Evolutionary conservation across 2,329 filamentous ascomycete genomes (phyloP).

Genomic region (Lasiodiplodia gonubiensis): DNA sequence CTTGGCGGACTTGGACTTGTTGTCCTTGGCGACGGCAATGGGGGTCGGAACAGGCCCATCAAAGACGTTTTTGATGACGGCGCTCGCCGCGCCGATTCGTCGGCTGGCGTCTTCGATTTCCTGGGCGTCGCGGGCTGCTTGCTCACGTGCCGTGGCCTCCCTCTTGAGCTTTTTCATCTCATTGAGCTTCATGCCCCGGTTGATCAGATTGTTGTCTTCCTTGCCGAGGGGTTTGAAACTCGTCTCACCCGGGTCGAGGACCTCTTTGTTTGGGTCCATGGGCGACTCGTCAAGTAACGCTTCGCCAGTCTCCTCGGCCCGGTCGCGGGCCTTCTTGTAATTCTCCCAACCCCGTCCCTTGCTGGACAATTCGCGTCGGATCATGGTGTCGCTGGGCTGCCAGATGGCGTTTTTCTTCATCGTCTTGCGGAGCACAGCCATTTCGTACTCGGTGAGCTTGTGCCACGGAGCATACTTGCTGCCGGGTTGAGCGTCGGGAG

Average conservation of each 20-base stretch:
- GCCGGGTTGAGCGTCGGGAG: slow-evolving; percentile 63
- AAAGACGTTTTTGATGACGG: slow-evolving; percentile 28
- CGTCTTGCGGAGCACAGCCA: slow-evolving; percentile 75
- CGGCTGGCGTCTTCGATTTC: slow-evolving; percentile 45
- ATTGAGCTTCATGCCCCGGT: slow-evolving; percentile 78
- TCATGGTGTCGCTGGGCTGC: slow-evolving; percentile 86
- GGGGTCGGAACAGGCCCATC: slow-evolving; percentile 22
- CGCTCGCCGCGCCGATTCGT: slow-evolving; percentile 38
- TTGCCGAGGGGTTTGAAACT: slow-evolving; percentile 61
- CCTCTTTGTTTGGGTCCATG: slow-evolving; percentile 38
- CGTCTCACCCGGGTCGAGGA: slow-evolving; percentile 65
- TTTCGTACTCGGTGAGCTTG: slow-evolving; percentile 69
- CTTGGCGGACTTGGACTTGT: slow-evolving; percentile 37
- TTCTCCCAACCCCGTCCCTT: slow-evolving; percentile 63
- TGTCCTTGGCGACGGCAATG: slow-evolving; percentile 20
- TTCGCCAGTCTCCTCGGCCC: slow-evolving; percentile 68
- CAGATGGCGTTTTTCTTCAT: slow-evolving; percentile 94
- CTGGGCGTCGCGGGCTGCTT: slow-evolving; percentile 52
- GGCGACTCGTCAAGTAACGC: slow-evolving; percentile 64
- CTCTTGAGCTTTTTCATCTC: slow-evolving; percentile 77
- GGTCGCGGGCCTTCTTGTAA: slow-evolving; percentile 63
- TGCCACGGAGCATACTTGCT: slow-evolving; percentile 68
- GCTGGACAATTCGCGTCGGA: slow-evolving; percentile 74
- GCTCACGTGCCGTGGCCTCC: slow-evolving; percentile 61
- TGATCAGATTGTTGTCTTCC: slow-evolving; percentile 69